Percentiles rank a stretch among this genome's conserved stretches.
phyloP scores from a whole-genome alignment of 257 asterid genomes.

The Nicotiana obtusifolia region DNA sequence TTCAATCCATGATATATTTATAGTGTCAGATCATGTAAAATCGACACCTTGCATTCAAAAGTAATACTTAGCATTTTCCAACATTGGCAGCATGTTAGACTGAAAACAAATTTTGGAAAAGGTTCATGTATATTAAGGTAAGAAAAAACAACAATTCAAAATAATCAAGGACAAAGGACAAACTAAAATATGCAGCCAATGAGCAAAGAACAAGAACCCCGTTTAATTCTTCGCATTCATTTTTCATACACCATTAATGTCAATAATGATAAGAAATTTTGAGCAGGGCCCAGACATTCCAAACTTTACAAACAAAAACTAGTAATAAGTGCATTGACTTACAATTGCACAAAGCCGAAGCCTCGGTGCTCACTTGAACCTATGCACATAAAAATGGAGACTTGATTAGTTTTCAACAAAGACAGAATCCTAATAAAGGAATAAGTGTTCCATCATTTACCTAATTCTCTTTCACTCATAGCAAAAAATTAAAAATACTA shows the following conservation, averaged over 20 bases:
- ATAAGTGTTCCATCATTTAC: background rate
- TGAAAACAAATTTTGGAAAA: background rate
- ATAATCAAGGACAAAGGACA: background rate
- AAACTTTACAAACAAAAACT: background rate
- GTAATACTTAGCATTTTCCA: background rate
- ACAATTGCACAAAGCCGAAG: slow-evolving; percentile 94
- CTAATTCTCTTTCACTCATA: background rate
- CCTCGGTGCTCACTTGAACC: slow-evolving; percentile 89
- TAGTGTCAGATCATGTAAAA: background rate
- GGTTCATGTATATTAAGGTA: background rate
- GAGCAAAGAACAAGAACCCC: background rate
- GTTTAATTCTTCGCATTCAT: background rate
- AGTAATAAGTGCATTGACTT: slow-evolving; percentile 24
- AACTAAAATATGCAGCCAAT: background rate
- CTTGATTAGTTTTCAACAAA: background rate
- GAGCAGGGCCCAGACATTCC: background rate
- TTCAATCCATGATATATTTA: background rate
- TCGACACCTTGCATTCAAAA: background rate
- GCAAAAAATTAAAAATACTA: background rate
- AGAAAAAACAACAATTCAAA: background rate
- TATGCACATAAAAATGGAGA: slow-evolving; percentile 9
- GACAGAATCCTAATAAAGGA: background rate
- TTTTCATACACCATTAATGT: background rate
- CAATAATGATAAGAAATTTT: background rate
- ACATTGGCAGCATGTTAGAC: background rate